These are phyloP conservation scores for Alternaria gaisen DNA, from an alignment of 2,329 filamentous ascomycete genomes.

Conservation along the genomic window DNA sequence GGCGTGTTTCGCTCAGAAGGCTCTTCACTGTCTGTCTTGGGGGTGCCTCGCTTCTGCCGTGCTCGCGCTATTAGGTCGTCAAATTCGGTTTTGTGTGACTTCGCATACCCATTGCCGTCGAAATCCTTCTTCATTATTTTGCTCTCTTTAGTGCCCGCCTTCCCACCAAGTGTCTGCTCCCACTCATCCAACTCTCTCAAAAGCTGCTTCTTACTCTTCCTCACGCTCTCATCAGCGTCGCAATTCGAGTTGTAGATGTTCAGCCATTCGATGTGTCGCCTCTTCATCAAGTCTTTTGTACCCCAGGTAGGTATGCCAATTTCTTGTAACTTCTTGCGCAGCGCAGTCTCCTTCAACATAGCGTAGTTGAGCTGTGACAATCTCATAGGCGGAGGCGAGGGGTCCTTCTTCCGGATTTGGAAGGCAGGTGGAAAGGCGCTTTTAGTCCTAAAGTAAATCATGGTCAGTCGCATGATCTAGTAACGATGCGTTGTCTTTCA, in stretches of 20 bases:
- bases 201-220: slow-evolving; percentile 73
- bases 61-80: slow-evolving; percentile 81
- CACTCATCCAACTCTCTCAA: slow-evolving; percentile 82
- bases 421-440: slow-evolving; percentile 32
- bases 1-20: slow-evolving; percentile 20
- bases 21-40: slow-evolving; percentile 36
- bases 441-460: slow-evolving; percentile 26
- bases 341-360: slow-evolving; percentile 78
- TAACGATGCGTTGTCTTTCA: slow-evolving; percentile 10
- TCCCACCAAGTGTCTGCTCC: slow-evolving; percentile 82
- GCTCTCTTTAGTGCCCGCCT: slow-evolving; percentile 51
- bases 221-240: slow-evolving; percentile 73
- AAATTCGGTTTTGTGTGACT: slow-evolving; percentile 77
- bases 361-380: slow-evolving; percentile 85
- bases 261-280: slow-evolving; percentile 89
- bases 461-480: slow-evolving; percentile 16
- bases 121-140: slow-evolving; percentile 86
- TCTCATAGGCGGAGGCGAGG: slow-evolving; percentile 51
- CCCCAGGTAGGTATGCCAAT: slow-evolving; percentile 79
- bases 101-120: slow-evolving; percentile 78
- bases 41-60: slow-evolving; percentile 61
- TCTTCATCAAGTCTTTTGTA: slow-evolving; percentile 73
- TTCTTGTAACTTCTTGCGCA: slow-evolving; percentile 83
- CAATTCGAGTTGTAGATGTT: slow-evolving; percentile 98
- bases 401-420: slow-evolving; percentile 43